Conservation (phyloP, 805 yeast genomes). For the Millerozyma acaciae region DNA sequence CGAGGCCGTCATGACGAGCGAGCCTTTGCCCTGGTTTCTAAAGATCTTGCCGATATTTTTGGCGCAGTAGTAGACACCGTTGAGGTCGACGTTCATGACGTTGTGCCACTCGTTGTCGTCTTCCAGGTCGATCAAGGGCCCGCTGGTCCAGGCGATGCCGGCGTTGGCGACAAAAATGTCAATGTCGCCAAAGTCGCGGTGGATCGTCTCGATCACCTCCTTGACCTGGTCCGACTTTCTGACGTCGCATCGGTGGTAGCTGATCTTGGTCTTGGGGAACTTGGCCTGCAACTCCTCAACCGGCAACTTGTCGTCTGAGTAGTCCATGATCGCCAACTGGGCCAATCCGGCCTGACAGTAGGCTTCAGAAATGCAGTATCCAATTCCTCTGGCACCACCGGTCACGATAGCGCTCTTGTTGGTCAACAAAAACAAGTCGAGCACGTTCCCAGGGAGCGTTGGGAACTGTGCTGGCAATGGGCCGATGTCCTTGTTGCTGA, state of each 20-base stretch:
- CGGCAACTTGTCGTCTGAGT: conserved; percentile 26
- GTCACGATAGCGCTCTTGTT: conserved; percentile 34
- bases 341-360: conserved; percentile 34
- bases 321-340: conserved; percentile 40
- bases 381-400: conserved; percentile 39
- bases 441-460: conserved; percentile 20
- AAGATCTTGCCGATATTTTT: conserved; percentile 70
- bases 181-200: conserved; percentile 29
- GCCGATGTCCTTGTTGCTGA: conserved; percentile 35
- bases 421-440: conserved; percentile 27
- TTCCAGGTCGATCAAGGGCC: conserved; percentile 35
- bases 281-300: conserved; percentile 21
- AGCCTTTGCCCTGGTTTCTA: conserved; percentile 69
- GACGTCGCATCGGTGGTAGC: conserved; percentile 36
- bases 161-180: conserved; percentile 47
- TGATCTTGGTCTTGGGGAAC: conserved; percentile 31
- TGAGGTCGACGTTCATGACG: conserved; percentile 70
- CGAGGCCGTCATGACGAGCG: conserved; percentile 80
- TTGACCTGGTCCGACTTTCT: conserved; percentile 36
- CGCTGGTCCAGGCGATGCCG: conserved; percentile 47
- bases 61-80: conserved; percentile 78
- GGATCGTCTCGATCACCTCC: conserved; percentile 27
- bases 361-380: conserved; percentile 32
- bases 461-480: conserved; percentile 36
- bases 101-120: conserved; percentile 61